Conservation (phyloP, 768 basidiomycete species). For the Candolleomyces aberdarensis region DNA sequence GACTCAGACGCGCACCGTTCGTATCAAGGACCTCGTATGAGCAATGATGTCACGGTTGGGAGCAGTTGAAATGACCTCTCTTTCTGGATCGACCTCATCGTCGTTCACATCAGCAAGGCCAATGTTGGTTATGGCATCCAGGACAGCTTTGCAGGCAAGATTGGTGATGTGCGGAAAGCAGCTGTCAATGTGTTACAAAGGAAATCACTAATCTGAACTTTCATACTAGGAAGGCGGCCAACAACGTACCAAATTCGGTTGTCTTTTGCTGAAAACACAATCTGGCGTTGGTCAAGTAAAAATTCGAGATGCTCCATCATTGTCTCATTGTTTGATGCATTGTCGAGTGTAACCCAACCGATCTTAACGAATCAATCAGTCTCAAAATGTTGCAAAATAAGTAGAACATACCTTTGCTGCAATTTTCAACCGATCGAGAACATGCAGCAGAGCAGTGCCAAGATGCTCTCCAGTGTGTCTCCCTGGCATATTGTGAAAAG, state of each 20-base stretch:
- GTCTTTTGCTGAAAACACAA: constrained; percentile 10
- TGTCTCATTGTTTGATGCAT: constrained; percentile 17
- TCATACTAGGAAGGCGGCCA: background rate
- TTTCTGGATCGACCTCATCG: background rate
- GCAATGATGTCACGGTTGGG: constrained; percentile 9
- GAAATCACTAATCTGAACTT: background rate
- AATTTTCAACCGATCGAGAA: background rate
- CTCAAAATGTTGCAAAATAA: background rate
- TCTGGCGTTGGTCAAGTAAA: background rate
- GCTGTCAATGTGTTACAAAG: background rate
- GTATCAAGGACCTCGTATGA: constrained; percentile 9
- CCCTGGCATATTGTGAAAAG: constrained; percentile 27
- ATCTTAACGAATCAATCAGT: constrained; percentile 3
- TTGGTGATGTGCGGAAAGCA: constrained; percentile 25
- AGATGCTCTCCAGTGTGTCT: constrained; percentile 27
- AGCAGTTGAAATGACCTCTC: background rate
- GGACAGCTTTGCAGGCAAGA: constrained; percentile 18
- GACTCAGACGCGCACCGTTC: constrained; percentile 5
- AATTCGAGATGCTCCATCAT: constrained; percentile 7
- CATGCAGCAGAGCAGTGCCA: constrained; percentile 17
- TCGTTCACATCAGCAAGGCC: constrained; percentile 4
- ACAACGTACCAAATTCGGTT: constrained; percentile 14
- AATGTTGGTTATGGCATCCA: constrained; percentile 14
- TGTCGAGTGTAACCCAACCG: constrained; percentile 18
- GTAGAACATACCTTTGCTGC: background rate